These are phyloP conservation scores for Endotrypanum monterogeii DNA, from an alignment of 208 protist genomes.

Conservation along the genomic window DNA sequence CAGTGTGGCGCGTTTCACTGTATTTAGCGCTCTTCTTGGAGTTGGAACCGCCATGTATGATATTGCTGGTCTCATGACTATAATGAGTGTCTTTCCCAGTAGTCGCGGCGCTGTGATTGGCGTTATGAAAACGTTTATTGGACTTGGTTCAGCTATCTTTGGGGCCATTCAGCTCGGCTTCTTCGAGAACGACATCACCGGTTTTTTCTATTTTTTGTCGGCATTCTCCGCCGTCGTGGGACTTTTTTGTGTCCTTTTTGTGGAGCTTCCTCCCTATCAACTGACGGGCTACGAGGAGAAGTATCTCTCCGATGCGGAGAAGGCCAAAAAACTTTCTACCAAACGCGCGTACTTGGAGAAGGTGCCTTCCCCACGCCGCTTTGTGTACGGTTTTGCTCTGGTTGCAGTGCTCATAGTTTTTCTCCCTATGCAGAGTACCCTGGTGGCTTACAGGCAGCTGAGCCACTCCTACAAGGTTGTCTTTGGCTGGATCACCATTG, in stretches of 20 bases:
- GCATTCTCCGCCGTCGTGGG: conserved; percentile 35
- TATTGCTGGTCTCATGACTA: conserved; percentile 72
- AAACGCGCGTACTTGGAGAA: conserved; percentile 65
- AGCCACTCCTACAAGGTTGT: conserved; percentile 22
- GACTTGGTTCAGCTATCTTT: conserved; percentile 82
- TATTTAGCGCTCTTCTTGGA: conserved; percentile 51
- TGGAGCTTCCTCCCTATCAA: conserved; percentile 73
- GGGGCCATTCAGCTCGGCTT: conserved; percentile 70
- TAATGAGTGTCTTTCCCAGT: conserved; percentile 81
- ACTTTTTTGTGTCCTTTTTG: conserved; percentile 53
- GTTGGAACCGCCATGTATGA: conserved; percentile 70
- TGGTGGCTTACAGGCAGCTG: conserved; percentile 45
- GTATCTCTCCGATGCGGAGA: conserved; percentile 39
- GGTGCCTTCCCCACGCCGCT: conserved; percentile 65
- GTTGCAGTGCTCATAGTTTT: conserved; percentile 65
- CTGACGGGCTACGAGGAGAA: conserved; percentile 63
- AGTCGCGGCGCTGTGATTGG: conserved; percentile 78
- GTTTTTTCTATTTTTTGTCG: conserved; percentile 71
- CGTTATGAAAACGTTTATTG: conserved; percentile 87
- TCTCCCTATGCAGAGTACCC: conserved; percentile 58
- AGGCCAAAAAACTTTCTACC: conserved; percentile 35
- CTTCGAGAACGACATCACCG: conserved; percentile 47
- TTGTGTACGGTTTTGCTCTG: conserved; percentile 60
- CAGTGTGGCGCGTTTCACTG: conserved; percentile 49
- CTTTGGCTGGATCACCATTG: conserved; percentile 51